Evolutionary conservation across 2,329 filamentous ascomycete species (phyloP).

Genomic region (Teratosphaeria gauchensis): DNA sequence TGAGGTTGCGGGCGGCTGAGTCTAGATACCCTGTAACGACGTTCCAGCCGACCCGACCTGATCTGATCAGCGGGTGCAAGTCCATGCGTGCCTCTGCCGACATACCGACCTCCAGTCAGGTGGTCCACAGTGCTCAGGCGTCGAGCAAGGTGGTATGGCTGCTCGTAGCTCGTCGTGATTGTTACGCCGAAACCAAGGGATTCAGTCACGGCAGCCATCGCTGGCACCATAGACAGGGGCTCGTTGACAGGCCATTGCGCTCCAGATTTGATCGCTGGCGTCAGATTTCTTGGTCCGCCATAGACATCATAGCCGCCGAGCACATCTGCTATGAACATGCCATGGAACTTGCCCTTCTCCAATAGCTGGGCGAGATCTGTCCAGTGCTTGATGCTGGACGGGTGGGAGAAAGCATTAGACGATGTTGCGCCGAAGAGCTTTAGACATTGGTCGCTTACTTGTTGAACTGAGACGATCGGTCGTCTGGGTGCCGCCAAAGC

Average conservation of each 20-base stretch:
- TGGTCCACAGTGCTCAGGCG: conserved; percentile 55
- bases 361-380: conserved; percentile 53
- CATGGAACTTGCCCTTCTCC: conserved; percentile 54
- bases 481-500: conserved; percentile 57
- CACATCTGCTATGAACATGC: conserved; percentile 56
- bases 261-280: conserved; percentile 37
- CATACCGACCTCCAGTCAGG: conserved; percentile 41
- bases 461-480: conserved; percentile 22
- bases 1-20: conserved; percentile 52
- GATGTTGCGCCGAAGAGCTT: not conserved
- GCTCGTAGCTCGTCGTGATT: conserved; percentile 53
- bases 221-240: conserved; percentile 53
- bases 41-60: conserved; percentile 57
- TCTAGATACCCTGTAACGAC: conserved; percentile 58
- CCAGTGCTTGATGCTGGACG: conserved; percentile 55
- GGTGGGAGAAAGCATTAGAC: conserved; percentile 30
- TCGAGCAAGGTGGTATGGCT: conserved; percentile 53
- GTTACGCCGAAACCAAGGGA: conserved; percentile 55
- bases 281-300: conserved; percentile 26
- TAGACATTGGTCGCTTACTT: not conserved
- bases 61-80: not conserved
- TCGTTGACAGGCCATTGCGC: conserved; percentile 52
- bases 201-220: conserved; percentile 57
- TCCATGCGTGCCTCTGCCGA: not conserved
- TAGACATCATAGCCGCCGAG: conserved; percentile 56